Evolutionary conservation across 345 rosid species (phyloP).

Genomic region (Salix purpurea): DNA sequence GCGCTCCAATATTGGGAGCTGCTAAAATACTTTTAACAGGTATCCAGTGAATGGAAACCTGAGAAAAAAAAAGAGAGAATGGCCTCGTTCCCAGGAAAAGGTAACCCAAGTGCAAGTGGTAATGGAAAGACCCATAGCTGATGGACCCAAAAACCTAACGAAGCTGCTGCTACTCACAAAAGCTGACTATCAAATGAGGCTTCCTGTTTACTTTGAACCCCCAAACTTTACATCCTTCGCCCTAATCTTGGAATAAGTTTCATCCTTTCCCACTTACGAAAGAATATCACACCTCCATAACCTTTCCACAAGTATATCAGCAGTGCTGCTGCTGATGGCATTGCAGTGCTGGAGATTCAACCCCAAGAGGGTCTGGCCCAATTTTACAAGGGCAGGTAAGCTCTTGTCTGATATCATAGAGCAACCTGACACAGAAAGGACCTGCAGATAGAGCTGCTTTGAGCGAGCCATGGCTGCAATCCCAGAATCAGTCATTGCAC

Average conservation of each 20-base stretch:
- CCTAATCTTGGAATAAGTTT: conserved; percentile 1
- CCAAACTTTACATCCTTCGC: conserved; percentile 15
- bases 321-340: conserved; percentile 43
- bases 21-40: conserved; percentile 43
- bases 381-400: conserved; percentile 33
- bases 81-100: conserved; percentile 57
- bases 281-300: conserved; percentile 76
- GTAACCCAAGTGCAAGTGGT: conserved; percentile 25
- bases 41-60: conserved; percentile 33
- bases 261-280: conserved; percentile 23
- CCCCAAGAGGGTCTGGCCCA: conserved; percentile 55
- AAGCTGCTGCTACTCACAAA: conserved; percentile 21
- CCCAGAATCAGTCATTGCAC: conserved; percentile 52
- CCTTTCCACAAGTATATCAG: conserved; percentile 43
- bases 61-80: conserved; percentile 48
- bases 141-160: conserved; percentile 69
- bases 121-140: conserved; percentile 42
- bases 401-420: conserved; percentile 50
- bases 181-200: conserved; percentile 19
- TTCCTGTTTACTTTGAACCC: conserved; percentile 1
- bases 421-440: conserved; percentile 58
- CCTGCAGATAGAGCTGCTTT: conserved; percentile 44
- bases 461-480: conserved; percentile 44
- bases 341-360: conserved; percentile 66
- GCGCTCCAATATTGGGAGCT: conserved; percentile 15